A percentile compares a stretch with the other conserved stretches of the same genome.
Conservation (phyloP, 2,329 filamentous ascomycete species). For the Cordyceps fumosorosea region DNA sequence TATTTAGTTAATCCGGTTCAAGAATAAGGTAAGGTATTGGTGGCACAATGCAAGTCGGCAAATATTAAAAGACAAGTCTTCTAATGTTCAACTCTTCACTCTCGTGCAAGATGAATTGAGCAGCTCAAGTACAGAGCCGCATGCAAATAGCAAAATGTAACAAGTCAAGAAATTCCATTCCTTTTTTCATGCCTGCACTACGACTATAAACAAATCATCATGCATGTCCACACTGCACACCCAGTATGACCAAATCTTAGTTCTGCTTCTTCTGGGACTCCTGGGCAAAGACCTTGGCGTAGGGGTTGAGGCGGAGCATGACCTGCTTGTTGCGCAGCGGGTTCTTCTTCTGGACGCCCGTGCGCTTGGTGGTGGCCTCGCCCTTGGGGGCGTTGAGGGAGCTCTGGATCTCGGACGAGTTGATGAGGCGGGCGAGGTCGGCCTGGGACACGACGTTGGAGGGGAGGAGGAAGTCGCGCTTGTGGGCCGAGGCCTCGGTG, state of each 20-base stretch:
- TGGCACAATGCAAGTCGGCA: neutral
- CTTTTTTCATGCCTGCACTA: slow-evolving; percentile 11
- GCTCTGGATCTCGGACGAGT: slow-evolving; percentile 97
- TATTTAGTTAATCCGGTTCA: too few species aligned
- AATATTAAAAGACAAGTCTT: neutral
- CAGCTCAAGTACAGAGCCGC: neutral
- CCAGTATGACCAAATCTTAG: slow-evolving; percentile 29
- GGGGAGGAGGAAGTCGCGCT: slow-evolving; percentile 98
- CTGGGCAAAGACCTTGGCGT: slow-evolving; percentile 85
- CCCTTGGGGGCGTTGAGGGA: slow-evolving; percentile 91
- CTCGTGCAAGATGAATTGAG: neutral
- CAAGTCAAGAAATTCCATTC: neutral
- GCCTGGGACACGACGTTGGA: slow-evolving; percentile 88
- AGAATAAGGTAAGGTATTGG: too few species aligned
- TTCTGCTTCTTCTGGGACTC: slow-evolving; percentile 39
- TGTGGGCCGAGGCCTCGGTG: slow-evolving; percentile 80
- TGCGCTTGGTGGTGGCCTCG: slow-evolving; percentile 81
- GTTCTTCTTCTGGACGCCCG: slow-evolving; percentile 98
- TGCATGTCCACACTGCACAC: slow-evolving; percentile 28
- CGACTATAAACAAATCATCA: slow-evolving; percentile 10
- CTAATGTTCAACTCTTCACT: neutral
- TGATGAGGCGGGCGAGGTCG: slow-evolving; percentile 96
- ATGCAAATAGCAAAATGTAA: neutral
- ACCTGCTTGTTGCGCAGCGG: slow-evolving; percentile 98
- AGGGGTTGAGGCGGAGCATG: slow-evolving; percentile 96